These are phyloP conservation scores for Hericium alpestre DNA, from an alignment of 768 basidiomycete species.

Conservation along the genomic window DNA sequence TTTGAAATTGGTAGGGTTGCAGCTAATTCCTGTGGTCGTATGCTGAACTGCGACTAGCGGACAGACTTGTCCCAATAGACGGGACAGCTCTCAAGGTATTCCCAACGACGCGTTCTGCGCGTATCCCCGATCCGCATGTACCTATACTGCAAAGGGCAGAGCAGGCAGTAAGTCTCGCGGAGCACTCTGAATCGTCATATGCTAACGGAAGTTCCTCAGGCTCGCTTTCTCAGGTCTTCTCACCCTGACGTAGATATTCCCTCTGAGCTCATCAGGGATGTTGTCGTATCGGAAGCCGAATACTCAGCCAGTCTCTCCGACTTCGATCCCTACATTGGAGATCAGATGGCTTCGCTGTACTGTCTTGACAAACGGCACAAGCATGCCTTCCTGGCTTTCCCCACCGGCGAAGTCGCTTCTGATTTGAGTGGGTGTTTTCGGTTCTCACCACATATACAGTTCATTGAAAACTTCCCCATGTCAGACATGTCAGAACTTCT, in stretches of 20 bases:
- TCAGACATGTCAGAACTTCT: slow-evolving; percentile 41
- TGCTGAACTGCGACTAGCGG: neutral
- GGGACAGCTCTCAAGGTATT: slow-evolving; percentile 36
- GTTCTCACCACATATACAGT: neutral
- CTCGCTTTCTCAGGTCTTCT: slow-evolving; percentile 59
- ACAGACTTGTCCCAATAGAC: slow-evolving; percentile 8
- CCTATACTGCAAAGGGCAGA: slow-evolving; percentile 44
- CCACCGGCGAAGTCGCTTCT: slow-evolving; percentile 47
- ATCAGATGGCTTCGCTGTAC: slow-evolving; percentile 35
- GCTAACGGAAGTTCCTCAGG: slow-evolving; percentile 27
- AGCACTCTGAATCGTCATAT: neutral
- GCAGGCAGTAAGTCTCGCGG: slow-evolving; percentile 42
- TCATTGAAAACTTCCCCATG: neutral
- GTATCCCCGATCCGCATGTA: slow-evolving; percentile 19
- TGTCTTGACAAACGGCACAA: slow-evolving; percentile 16
- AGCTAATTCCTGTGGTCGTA: neutral
- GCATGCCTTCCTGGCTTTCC: slow-evolving; percentile 38
- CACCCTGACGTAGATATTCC: slow-evolving; percentile 70
- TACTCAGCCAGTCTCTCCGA: slow-evolving; percentile 22
- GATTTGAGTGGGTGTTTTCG: slow-evolving; percentile 45
- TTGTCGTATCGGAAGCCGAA: slow-evolving; percentile 37
- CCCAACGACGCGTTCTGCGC: slow-evolving; percentile 42
- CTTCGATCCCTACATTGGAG: slow-evolving; percentile 53
- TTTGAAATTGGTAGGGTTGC: slow-evolving; percentile 17
- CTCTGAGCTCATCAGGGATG: slow-evolving; percentile 50